A percentile compares a stretch with the other conserved stretches of the same genome.
Evolutionary conservation across 2,329 filamentous ascomycete species (phyloP).

Genomic region (Cryphonectria naterciae): DNA sequence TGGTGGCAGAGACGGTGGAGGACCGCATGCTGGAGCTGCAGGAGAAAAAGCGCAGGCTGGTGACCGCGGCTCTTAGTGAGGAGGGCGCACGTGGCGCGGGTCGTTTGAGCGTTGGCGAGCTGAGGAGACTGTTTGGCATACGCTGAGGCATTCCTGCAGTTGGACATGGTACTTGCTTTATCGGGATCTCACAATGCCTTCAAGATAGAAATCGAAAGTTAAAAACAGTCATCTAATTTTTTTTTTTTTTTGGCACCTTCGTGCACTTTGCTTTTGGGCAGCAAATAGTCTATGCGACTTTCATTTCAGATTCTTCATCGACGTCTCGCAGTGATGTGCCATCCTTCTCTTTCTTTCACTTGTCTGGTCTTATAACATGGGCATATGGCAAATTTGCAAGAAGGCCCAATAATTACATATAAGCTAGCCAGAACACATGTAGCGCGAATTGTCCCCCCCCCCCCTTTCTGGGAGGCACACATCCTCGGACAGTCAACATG

Average conservation of each 20-base stretch:
- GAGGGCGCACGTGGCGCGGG: constrained; percentile 32
- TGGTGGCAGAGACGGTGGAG: constrained; percentile 77
- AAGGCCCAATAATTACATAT: too few relatives aligned
- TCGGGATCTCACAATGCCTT: not conserved
- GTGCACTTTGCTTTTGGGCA: not conserved
- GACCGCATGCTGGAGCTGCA: constrained; percentile 82
- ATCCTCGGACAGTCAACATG: too few relatives aligned
- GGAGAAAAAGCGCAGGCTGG: constrained; percentile 73
- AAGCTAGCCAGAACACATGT: too few relatives aligned
- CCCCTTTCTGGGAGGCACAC: too few relatives aligned
- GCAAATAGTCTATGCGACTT: not conserved
- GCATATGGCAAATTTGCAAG: too few relatives aligned
- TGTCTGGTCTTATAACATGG: too few relatives aligned
- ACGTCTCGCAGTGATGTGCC: not conserved
- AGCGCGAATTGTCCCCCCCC: too few relatives aligned
- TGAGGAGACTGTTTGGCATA: constrained; percentile 18
- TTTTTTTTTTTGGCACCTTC: not conserved
- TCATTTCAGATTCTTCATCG: not conserved
- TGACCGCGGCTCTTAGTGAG: constrained; percentile 78
- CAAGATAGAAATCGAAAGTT: not conserved
- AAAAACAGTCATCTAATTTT: not conserved
- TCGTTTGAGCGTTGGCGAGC: constrained; percentile 3
- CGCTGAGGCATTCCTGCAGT: not conserved
- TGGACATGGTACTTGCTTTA: not conserved
- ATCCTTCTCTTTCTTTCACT: not conserved